Base-by-base conservation (phyloP, 768 basidiomycete species). In the Lenzites betulinus region DNA sequence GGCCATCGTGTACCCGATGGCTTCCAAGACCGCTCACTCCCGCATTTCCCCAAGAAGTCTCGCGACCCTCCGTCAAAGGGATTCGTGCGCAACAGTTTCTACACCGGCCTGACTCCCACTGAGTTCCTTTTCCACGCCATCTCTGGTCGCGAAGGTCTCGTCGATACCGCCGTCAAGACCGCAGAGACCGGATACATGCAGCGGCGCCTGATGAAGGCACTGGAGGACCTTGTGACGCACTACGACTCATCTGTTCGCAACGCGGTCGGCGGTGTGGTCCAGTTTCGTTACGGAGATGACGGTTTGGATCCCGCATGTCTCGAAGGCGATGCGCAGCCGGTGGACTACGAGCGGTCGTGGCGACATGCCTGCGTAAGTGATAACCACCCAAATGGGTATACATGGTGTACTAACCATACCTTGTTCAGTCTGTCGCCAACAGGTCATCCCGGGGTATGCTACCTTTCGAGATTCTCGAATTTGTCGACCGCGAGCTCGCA, bases 121-220 rank as follows among this genome's bases (percentile, higher is more conserved):
- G 97, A 99, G 70, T 99, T 99, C 78, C 73, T 99, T 54, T 98
- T 98, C 80, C 97, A 99, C 75, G 97, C 97, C 55, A 98, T 99
- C 66, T 97, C 95, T 15, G 97, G 97, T 59, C 89, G 97, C 68
- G 97, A 98, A 77, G 97, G 97, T 75, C 76, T 99, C 53, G 96
- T 99, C 69, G 97, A 99, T 77, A 99, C 97, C 0, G 97, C 97
- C 25, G 97, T 99, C 75, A 99, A 99, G 77, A 99, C 97, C 0
- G 97, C 97, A 15, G 97, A 99, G 75, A 99, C 97, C 1, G 97
- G 97, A 42, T 99, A 99, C 77, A 99, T 99, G 96, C 94, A 96
- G 70, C 87, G 97, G 51, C 92, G 97, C 58, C 75, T 99, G 62
- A 98, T 99, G 97, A 99, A 99, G 73, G 96, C 96, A 2, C 75